Evolutionary conservation across 2,329 filamentous ascomycete species (phyloP).

Genomic region (Paecilomyces formosus): DNA sequence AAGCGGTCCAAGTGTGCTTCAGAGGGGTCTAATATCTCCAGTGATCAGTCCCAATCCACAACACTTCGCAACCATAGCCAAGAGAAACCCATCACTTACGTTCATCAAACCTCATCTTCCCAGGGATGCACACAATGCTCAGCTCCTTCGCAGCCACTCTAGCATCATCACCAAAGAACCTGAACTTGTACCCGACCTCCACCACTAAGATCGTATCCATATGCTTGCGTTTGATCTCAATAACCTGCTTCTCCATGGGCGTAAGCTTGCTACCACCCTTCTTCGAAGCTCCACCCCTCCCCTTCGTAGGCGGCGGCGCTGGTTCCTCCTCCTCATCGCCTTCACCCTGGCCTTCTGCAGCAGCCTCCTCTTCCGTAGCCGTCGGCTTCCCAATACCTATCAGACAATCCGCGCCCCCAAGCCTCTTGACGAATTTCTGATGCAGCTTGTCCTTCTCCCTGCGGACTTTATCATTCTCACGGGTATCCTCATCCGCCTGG

Average conservation of each 20-base stretch:
- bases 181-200: slow-evolving; percentile 96
- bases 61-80: not conserved
- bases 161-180: slow-evolving; percentile 94
- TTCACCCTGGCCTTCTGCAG: slow-evolving; percentile 49
- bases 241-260: slow-evolving; percentile 85
- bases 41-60: not conserved
- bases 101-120: slow-evolving; percentile 90
- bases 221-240: slow-evolving; percentile 89
- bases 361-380: slow-evolving; percentile 49
- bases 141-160: slow-evolving; percentile 81
- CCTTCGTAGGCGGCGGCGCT: slow-evolving; percentile 36
- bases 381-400: slow-evolving; percentile 55
- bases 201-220: slow-evolving; percentile 85
- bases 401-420: slow-evolving; percentile 79
- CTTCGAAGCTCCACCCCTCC: slow-evolving; percentile 48
- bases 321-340: slow-evolving; percentile 47
- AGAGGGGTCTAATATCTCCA: slow-evolving; percentile 58
- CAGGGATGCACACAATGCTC: slow-evolving; percentile 92
- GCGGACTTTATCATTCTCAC: slow-evolving; percentile 16
- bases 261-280: slow-evolving; percentile 80
- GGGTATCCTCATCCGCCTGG: slow-evolving; percentile 37
- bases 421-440: slow-evolving; percentile 77
- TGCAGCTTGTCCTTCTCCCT: slow-evolving; percentile 66
- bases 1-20: slow-evolving; percentile 90
- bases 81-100: slow-evolving; percentile 41